phyloP scores from a whole-genome alignment of 2,329 filamentous ascomycete species.

The Ceratocystis ficicola region DNA sequence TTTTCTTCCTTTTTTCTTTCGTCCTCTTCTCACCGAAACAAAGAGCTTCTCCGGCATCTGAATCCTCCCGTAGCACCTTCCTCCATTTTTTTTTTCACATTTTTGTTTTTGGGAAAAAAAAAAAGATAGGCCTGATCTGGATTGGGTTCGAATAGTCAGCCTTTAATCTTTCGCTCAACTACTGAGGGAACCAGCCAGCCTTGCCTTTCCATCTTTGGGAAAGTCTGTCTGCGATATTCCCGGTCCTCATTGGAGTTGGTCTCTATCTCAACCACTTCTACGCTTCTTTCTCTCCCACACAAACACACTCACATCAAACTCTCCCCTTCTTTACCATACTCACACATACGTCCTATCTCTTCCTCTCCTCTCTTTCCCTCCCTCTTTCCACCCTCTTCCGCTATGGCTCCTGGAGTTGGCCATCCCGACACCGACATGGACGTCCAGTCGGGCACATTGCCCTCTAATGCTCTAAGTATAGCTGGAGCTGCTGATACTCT shows the following conservation, averaged over 20 bases:
- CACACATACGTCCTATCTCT: background rate
- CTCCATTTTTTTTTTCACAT: conserved; percentile 18
- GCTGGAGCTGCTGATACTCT: conserved; percentile 35
- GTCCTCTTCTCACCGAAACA: background rate
- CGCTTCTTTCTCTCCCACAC: background rate
- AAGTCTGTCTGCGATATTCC: conserved; percentile 5
- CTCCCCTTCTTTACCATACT: background rate
- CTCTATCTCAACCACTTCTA: background rate
- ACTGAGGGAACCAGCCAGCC: background rate
- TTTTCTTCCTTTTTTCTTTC: conserved; percentile 6
- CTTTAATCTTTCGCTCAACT: background rate
- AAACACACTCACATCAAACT: no score
- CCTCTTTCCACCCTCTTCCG: background rate
- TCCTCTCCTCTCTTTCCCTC: background rate
- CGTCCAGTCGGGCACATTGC: conserved; percentile 25
- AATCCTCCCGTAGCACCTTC: conserved; percentile 8
- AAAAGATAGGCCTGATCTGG: background rate
- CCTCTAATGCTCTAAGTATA: conserved; percentile 27
- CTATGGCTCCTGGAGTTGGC: conserved; percentile 31
- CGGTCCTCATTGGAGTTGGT: background rate
- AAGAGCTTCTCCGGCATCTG: background rate
- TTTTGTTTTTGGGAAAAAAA: conserved; percentile 14
- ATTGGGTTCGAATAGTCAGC: conserved; percentile 5
- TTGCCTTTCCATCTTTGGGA: conserved; percentile 7
- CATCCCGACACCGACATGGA: conserved; percentile 30